Percentiles rank a stretch among this genome's conserved stretches.
phyloP scores from a whole-genome alignment of 257 asterid species.

The Rubia yunnanensis region DNA sequence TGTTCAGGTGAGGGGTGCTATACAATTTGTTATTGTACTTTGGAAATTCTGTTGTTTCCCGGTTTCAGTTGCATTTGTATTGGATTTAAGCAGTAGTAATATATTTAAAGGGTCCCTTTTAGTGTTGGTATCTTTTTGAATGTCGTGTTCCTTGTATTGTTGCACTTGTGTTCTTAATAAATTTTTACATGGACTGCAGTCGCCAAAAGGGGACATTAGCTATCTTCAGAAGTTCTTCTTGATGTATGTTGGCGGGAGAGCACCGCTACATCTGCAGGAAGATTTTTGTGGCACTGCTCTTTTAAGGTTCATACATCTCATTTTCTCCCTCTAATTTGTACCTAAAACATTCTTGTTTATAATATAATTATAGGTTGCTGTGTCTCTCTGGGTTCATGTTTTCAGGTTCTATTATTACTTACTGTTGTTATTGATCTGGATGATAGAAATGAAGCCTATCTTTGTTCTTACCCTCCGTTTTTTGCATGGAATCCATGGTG shows the following conservation, averaged over 20 bases:
- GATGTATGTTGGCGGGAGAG: slow-evolving; percentile 98
- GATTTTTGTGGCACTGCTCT: slow-evolving; percentile 98
- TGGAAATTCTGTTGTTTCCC: not conserved
- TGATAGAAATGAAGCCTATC: not conserved
- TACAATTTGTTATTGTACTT: not conserved
- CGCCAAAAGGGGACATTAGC: slow-evolving; percentile 98
- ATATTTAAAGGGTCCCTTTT: not conserved
- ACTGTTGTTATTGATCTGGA: not conserved
- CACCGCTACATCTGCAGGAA: slow-evolving; percentile 90
- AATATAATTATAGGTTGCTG: not conserved
- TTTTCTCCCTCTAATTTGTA: not conserved
- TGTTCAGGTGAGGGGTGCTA: slow-evolving; percentile 51
- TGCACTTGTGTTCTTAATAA: not conserved
- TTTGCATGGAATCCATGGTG: no score
- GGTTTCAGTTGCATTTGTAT: not conserved
- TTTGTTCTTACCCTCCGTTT: not conserved
- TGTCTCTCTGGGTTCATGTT: not conserved
- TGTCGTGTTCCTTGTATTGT: not conserved
- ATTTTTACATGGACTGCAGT: slow-evolving; percentile 31
- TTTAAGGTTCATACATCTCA: slow-evolving; percentile 44
- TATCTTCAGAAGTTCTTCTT: slow-evolving; percentile 86
- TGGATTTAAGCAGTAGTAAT: not conserved
- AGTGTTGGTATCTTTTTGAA: not conserved
- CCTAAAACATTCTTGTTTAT: not conserved
- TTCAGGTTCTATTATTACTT: not conserved